A percentile compares a stretch with the other conserved stretches of the same genome.
Evolutionary conservation across 75 land plant genomes (phyloP).

Genomic region (Pinus tabuliformis): DNA sequence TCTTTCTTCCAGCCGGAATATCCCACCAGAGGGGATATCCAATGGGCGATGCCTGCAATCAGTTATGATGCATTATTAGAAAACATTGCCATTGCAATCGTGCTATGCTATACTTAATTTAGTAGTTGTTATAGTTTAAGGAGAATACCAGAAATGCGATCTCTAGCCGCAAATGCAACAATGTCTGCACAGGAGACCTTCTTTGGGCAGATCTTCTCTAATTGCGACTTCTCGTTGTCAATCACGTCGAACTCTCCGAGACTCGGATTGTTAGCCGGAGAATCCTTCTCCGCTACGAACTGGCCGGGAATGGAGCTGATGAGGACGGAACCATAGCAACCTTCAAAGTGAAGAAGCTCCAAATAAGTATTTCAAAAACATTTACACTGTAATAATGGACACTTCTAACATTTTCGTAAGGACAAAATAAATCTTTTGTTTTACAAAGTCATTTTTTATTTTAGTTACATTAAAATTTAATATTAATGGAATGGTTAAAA

Average conservation of each 20-base stretch:
- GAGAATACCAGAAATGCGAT: neutral
- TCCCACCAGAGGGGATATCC: conserved; percentile 7
- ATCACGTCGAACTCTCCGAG: neutral
- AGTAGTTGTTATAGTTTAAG: too few relatives aligned
- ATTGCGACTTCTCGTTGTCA: neutral
- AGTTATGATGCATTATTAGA: too few relatives aligned
- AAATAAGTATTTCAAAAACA: too few relatives aligned
- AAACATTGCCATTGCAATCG: too few relatives aligned
- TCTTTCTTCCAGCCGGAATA: conserved; percentile 70
- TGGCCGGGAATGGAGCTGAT: conserved; percentile 16
- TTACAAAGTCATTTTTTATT: too few relatives aligned
- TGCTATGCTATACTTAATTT: neutral
- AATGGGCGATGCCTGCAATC: too few relatives aligned
- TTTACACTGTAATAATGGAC: too few relatives aligned
- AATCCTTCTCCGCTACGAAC: neutral
- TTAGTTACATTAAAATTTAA: too few relatives aligned
- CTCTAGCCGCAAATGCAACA: neutral
- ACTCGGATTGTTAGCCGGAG: neutral
- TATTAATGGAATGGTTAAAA: too few relatives aligned
- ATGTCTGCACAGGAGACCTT: neutral
- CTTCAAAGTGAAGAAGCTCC: conserved; percentile 20
- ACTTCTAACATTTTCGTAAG: too few relatives aligned
- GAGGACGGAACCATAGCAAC: conserved; percentile 78
- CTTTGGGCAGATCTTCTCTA: neutral
- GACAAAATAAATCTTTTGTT: too few relatives aligned